A percentile compares a stretch with the other conserved stretches of the same genome.
Conservation (phyloP, 768 basidiomycete species). For the Tulasnella sp. region DNA sequence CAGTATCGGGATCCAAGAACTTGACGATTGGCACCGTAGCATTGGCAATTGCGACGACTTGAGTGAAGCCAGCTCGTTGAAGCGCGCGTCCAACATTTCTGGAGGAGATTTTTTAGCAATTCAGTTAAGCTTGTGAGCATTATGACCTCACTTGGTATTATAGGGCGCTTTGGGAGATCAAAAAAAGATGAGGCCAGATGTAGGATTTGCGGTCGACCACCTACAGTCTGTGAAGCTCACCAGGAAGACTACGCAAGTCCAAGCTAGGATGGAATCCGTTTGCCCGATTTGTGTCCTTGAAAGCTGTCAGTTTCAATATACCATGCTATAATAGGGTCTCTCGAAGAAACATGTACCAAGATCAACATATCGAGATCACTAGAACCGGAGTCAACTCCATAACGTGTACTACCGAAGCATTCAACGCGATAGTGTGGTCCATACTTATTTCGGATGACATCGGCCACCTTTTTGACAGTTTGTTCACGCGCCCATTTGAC, state of each 20-base stretch:
- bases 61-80: slow-evolving; percentile 27
- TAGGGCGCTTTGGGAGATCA: slow-evolving; percentile 24
- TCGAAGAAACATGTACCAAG: slow-evolving; percentile 30
- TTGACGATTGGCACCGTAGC: slow-evolving; percentile 42
- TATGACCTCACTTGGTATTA: slow-evolving; percentile 26
- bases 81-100: slow-evolving; percentile 28
- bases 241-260: slow-evolving; percentile 23
- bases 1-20: slow-evolving; percentile 35
- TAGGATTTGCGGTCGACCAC: too few species aligned
- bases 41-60: not conserved
- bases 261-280: slow-evolving; percentile 26
- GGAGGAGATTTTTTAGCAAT: slow-evolving; percentile 16
- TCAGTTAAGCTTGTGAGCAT: too few species aligned
- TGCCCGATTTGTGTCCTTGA: slow-evolving; percentile 27
- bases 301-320: not conserved
- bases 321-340: not conserved
- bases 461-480: not conserved
- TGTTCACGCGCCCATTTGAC: not conserved
- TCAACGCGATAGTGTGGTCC: slow-evolving; percentile 22
- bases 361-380: slow-evolving; percentile 47
- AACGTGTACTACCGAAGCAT: slow-evolving; percentile 41
- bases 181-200: not conserved
- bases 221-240: slow-evolving; percentile 19
- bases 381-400: slow-evolving; percentile 31
- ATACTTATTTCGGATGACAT: not conserved